Evolutionary conservation across 768 basidiomycete species (phyloP).

Genomic region (Pluteus cervinus): DNA sequence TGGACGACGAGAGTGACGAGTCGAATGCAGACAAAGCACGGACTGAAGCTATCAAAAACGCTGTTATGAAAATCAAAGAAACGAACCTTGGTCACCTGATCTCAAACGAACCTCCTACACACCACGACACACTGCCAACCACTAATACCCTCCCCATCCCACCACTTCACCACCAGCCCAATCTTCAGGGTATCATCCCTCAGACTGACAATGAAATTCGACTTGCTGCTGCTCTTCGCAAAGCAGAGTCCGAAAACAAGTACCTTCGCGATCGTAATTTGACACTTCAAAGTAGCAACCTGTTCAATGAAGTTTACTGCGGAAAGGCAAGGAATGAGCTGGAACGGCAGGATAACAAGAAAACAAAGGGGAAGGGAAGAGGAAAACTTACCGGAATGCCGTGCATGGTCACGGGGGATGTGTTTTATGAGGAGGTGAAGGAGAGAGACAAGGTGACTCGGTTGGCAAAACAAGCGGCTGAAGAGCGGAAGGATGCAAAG

Average conservation of each 20-base stretch:
- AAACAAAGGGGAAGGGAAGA: slow-evolving; percentile 5
- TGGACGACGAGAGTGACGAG: background rate
- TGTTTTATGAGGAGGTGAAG: too few species aligned
- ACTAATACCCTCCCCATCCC: too few species aligned
- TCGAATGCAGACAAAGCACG: slow-evolving; percentile 1
- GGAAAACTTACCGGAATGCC: too few species aligned
- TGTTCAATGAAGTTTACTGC: slow-evolving; percentile 5
- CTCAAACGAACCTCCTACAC: background rate
- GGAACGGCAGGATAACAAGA: slow-evolving; percentile 5
- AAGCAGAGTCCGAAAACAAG: background rate
- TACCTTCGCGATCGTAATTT: background rate
- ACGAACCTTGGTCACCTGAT: background rate
- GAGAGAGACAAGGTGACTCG: too few species aligned
- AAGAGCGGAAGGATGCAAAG: too few species aligned
- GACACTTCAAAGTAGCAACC: slow-evolving; percentile 2
- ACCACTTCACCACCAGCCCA: too few species aligned
- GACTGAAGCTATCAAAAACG: slow-evolving; percentile 2
- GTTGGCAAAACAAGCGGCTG: too few species aligned
- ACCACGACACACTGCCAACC: background rate
- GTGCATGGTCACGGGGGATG: too few species aligned
- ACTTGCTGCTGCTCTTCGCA: slow-evolving; percentile 1
- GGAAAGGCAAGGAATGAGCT: slow-evolving; percentile 5
- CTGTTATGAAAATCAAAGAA: background rate
- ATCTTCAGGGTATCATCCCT: background rate
- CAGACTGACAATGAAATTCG: too few species aligned